Evolutionary conservation across 2,329 filamentous ascomycete genomes (phyloP).

Genomic region (Ophiostoma sp.): DNA sequence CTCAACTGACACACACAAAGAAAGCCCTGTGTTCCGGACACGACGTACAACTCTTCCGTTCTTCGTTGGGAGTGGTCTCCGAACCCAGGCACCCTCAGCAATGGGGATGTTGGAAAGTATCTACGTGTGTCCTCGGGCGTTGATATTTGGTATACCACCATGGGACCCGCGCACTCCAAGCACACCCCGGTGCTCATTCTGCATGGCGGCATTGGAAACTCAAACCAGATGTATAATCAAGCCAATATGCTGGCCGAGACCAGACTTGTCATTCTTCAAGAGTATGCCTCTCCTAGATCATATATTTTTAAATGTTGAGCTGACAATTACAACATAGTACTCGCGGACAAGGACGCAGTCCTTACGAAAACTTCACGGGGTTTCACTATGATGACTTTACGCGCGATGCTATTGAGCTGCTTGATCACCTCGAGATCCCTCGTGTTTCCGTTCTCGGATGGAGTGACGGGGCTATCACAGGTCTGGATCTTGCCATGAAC

Average conservation of each 20-base stretch:
- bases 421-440: slow-evolving; percentile 6
- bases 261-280: slow-evolving; percentile 14
- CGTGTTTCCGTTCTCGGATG: slow-evolving; percentile 7
- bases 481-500: slow-evolving; percentile 11
- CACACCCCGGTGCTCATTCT: slow-evolving; percentile 12
- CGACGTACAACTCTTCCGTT: slow-evolving; percentile 8
- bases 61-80: slow-evolving; percentile 14
- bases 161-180: slow-evolving; percentile 9
- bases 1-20: neutral
- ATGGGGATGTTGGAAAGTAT: slow-evolving; percentile 11
- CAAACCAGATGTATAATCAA: slow-evolving; percentile 12
- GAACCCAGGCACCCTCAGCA: neutral
- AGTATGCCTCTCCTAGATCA: neutral
- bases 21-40: slow-evolving; percentile 3
- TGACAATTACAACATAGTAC: neutral
- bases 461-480: slow-evolving; percentile 14
- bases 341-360: slow-evolving; percentile 12
- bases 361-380: slow-evolving; percentile 7
- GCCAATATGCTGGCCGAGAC: slow-evolving; percentile 13
- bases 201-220: slow-evolving; percentile 11
- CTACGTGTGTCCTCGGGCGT: slow-evolving; percentile 10
- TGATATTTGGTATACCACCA: slow-evolving; percentile 14
- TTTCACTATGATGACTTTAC: slow-evolving; percentile 11
- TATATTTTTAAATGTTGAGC: neutral
- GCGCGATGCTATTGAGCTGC: slow-evolving; percentile 12